Conservation (phyloP, 2,329 filamentous ascomycete species). For the Emergomyces africanus region DNA sequence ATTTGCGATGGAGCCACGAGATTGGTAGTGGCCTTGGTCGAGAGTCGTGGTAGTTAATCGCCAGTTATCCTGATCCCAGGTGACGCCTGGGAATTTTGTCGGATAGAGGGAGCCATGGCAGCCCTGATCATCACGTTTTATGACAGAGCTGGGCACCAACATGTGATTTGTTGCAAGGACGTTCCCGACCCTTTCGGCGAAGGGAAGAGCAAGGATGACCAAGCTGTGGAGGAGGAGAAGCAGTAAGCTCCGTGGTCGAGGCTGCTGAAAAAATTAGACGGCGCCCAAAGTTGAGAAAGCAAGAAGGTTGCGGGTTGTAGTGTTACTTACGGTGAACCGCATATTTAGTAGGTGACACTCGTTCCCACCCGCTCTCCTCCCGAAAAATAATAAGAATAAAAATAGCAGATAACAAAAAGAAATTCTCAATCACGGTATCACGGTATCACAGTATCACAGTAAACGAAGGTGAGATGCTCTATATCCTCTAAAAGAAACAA, state of each 20-base stretch:
- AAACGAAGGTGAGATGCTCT: not conserved
- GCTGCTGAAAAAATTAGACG: not conserved
- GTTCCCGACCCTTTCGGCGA: conserved; percentile 1
- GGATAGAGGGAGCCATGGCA: conserved; percentile 23
- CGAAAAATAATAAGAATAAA: not conserved
- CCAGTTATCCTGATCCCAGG: conserved; percentile 49
- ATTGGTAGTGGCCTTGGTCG: conserved; percentile 47
- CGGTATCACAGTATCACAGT: too few species aligned
- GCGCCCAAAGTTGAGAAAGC: not conserved
- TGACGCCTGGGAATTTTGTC: conserved; percentile 40
- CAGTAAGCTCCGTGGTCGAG: not conserved
- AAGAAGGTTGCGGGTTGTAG: not conserved
- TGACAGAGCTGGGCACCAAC: not conserved
- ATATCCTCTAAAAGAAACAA: not conserved
- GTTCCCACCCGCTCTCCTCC: not conserved
- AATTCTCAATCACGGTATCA: too few species aligned
- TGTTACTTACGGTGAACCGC: conserved; percentile 1
- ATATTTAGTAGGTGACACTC: not conserved
- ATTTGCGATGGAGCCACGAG: conserved; percentile 48
- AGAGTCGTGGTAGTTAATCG: conserved; percentile 40
- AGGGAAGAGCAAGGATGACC: not conserved
- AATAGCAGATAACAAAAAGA: not conserved
- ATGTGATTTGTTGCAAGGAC: conserved; percentile 5
- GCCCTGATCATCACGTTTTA: conserved; percentile 2
- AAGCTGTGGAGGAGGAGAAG: conserved; percentile 1